Evolutionary conservation across 1,284 basidiomycete genomes (phyloP), one percentile per base, ranked within the genome.

Genomic region (Sporisorium graminicola): DNA sequence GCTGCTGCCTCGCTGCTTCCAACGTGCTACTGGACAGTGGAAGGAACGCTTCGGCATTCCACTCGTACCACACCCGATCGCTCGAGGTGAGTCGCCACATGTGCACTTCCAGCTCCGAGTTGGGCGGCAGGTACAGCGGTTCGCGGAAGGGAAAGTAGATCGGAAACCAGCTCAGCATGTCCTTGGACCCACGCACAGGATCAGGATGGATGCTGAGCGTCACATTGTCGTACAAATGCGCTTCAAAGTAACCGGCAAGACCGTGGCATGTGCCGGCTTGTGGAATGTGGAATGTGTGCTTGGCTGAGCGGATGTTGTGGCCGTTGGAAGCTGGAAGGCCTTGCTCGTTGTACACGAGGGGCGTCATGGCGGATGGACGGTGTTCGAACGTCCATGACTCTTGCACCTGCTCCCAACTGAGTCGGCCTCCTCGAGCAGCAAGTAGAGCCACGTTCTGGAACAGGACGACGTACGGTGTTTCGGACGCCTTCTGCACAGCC

Each of bases 81-180:
- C 91, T 78, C 14, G 77, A 71, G 1, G 94, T 95, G 65, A 98
- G 87, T 31, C 97, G 91, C 96, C 97, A 99, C 57, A 99, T 90
- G 58, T 93, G 93, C 10, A 98, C 93, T 63, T 94, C 92, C 18
- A 99, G 87, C 86, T 99, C 96, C 26, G 93, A 92, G 80, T 93
- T 92, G 67, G 92, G 92, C 13, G 97, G 96, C 0, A 99, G 89
- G 85, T 98, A 98, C 8, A 99, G 87, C 1, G 96, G 94, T 79
- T 96, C 93, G 91, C 71, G 65, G 60, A 87, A 84, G 1, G 96
- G 96, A 87, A 99, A 97, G 87, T 94, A 98, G 35, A 98, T 88
- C 0, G 97, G 97, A 88, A 99, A 99, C 97, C 97, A 99, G 81
- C 94, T 96, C 69, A 98, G 89, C 96, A 99, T 98, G 79, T 98